Percentiles rank a stretch among this genome's conserved stretches.
Conservation (phyloP, 2,329 filamentous ascomycete genomes). For the Botrytis cinerea region DNA sequence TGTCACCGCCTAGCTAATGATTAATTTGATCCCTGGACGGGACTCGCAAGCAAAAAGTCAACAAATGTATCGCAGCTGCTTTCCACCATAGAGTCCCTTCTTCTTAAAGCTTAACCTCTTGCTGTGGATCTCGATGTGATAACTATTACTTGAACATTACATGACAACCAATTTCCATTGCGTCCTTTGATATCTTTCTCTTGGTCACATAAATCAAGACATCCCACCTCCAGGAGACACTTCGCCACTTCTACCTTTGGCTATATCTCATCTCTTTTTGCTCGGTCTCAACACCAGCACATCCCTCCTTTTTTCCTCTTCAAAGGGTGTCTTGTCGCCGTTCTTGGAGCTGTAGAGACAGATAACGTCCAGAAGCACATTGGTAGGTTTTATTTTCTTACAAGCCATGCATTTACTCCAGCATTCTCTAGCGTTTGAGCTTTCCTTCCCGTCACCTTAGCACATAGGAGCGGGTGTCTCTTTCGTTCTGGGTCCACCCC, state of each 20-base stretch:
- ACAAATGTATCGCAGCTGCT: not conserved
- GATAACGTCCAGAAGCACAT: not conserved
- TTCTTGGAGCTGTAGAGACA: not conserved
- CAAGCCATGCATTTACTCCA: not conserved
- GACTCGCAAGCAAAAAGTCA: not conserved
- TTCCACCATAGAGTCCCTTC: not conserved
- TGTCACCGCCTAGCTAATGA: constrained; percentile 7
- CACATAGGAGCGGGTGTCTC: not conserved
- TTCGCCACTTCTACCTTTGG: not conserved
- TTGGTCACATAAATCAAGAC: not conserved
- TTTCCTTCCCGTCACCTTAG: not conserved
- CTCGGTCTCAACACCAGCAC: constrained; percentile 19
- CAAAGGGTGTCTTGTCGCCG: not conserved
- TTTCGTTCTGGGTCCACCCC: not conserved
- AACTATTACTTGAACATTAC: not conserved
- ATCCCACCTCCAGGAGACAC: not conserved
- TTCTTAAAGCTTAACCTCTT: not conserved
- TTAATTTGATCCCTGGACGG: not conserved
- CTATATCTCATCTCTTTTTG: not conserved
- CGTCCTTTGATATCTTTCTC: constrained; percentile 11
- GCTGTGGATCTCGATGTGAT: constrained; percentile 1
- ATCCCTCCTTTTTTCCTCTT: not conserved
- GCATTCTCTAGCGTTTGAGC: not conserved
- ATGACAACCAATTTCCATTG: not conserved
- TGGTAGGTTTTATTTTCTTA: not conserved